phyloP scores from a whole-genome alignment of 2,329 filamentous ascomycete genomes.

The Penicillium sp. region DNA sequence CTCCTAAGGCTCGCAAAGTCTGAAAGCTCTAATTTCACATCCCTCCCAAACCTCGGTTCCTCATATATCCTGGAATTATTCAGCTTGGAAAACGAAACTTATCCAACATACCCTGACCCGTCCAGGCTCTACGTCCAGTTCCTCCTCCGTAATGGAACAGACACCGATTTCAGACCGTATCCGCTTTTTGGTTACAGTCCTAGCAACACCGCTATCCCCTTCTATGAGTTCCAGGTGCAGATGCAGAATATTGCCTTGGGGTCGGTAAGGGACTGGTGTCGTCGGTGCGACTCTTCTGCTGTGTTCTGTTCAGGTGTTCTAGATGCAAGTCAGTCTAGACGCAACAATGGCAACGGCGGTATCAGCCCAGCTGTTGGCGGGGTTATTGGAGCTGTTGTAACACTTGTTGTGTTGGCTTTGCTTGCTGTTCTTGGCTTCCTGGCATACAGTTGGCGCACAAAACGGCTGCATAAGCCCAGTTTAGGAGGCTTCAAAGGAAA shows the following conservation, averaged over 20 bases:
- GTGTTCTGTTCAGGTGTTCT: conserved; percentile 58
- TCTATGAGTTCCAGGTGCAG: conserved; percentile 54
- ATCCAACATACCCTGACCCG: conserved; percentile 44
- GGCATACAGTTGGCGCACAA: conserved; percentile 53
- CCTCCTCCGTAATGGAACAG: conserved; percentile 62
- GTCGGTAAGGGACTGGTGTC: conserved; percentile 59
- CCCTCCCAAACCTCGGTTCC: conserved; percentile 54
- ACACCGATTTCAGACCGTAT: conserved; percentile 44
- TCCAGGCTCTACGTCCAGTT: conserved; percentile 61
- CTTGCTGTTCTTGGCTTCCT: conserved; percentile 47
- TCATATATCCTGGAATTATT: conserved; percentile 60
- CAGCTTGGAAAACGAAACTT: conserved; percentile 42
- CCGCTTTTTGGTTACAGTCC: conserved; percentile 58
- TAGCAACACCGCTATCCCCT: conserved; percentile 53
- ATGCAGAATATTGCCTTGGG: conserved; percentile 51
- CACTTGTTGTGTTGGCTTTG: conserved; percentile 52
- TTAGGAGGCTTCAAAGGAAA: conserved; percentile 62
- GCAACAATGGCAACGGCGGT: conserved; percentile 20
- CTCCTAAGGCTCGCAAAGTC: conserved; percentile 46
- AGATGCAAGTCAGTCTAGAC: conserved; percentile 8
- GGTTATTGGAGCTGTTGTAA: conserved; percentile 61
- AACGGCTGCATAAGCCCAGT: conserved; percentile 45
- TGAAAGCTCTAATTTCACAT: conserved; percentile 51
- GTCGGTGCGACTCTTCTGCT: conserved; percentile 49
- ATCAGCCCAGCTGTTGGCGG: conserved; percentile 56